phyloP scores from a whole-genome alignment of 1,284 basidiomycete species.

The Phellinidium pouzarii region DNA sequence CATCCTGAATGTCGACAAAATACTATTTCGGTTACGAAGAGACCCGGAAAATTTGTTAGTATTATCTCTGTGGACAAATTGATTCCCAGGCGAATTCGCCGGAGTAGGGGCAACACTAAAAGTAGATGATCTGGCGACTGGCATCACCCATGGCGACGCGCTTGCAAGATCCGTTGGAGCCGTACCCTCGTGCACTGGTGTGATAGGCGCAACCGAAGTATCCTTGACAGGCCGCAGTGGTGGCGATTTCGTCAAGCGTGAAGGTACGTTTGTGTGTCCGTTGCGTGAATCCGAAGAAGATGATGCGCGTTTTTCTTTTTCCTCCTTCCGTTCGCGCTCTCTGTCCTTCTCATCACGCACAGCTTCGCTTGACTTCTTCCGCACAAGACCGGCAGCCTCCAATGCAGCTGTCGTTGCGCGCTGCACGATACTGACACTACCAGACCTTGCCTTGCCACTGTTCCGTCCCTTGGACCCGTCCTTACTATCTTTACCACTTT shows the following conservation, averaged over 20 bases:
- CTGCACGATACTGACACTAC: constrained; percentile 90
- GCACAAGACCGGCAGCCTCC: constrained; percentile 71
- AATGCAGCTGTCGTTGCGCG: constrained; percentile 79
- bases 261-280: constrained; percentile 50
- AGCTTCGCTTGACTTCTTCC: constrained; percentile 72
- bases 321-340: constrained; percentile 34
- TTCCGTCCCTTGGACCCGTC: constrained; percentile 42
- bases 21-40: constrained; percentile 54
- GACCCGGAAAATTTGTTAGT: constrained; percentile 6
- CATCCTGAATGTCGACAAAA: constrained; percentile 64
- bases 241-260: constrained; percentile 63
- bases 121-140: constrained; percentile 34
- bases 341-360: constrained; percentile 44
- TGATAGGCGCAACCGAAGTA: constrained; percentile 45
- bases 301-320: constrained; percentile 34
- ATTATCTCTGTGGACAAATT: constrained; percentile 15
- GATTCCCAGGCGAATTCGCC: constrained; percentile 46
- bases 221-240: constrained; percentile 51
- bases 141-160: constrained; percentile 68
- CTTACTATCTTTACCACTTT: constrained; percentile 37
- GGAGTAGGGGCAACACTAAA: constrained; percentile 36
- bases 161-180: constrained; percentile 28
- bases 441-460: constrained; percentile 58
- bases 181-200: constrained; percentile 34
- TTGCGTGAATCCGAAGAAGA: constrained; percentile 46